A percentile compares a stretch with the other conserved stretches of the same genome.
phyloP scores from a whole-genome alignment of 106 monocot species.

The Chionographis japonica region DNA sequence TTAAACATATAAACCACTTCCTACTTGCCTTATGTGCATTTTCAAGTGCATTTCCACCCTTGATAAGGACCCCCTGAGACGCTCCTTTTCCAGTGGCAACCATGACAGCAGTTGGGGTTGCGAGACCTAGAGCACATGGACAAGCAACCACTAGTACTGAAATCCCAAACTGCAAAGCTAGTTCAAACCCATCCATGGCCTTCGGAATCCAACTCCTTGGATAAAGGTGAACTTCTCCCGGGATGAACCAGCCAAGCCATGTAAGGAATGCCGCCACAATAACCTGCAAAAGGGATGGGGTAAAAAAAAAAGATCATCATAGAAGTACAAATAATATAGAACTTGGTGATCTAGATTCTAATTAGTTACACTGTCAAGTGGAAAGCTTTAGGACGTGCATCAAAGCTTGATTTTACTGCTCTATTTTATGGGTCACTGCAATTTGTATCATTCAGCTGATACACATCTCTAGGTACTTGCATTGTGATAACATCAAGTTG shows the following conservation, averaged over 20 bases:
- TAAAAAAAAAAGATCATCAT: constrained; percentile 1
- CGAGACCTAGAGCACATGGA: constrained; percentile 91
- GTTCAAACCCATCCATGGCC: constrained; percentile 84
- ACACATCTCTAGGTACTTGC: too few relatives aligned
- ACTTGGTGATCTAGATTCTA: too few relatives aligned
- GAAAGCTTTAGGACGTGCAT: too few relatives aligned
- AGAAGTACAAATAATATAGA: not conserved
- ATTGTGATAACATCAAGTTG: too few relatives aligned
- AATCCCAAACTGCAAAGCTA: constrained; percentile 90
- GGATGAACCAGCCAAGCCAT: constrained; percentile 77
- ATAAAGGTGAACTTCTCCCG: constrained; percentile 60
- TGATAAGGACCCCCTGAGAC: constrained; percentile 92
- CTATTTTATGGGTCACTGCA: too few relatives aligned
- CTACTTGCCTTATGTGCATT: constrained; percentile 78
- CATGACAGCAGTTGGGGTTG: constrained; percentile 98
- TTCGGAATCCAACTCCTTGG: constrained; percentile 78
- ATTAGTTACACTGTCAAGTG: too few relatives aligned
- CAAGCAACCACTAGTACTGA: constrained; percentile 94
- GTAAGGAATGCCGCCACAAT: constrained; percentile 66
- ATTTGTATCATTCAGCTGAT: too few relatives aligned
- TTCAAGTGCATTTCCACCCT: constrained; percentile 92
- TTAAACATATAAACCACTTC: not conserved
- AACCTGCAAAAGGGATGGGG: constrained; percentile 30
- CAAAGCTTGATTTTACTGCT: too few relatives aligned
- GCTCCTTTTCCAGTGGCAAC: constrained; percentile 98